phyloP scores from a whole-genome alignment of 768 basidiomycete genomes.

The Tulasnella sp. region DNA sequence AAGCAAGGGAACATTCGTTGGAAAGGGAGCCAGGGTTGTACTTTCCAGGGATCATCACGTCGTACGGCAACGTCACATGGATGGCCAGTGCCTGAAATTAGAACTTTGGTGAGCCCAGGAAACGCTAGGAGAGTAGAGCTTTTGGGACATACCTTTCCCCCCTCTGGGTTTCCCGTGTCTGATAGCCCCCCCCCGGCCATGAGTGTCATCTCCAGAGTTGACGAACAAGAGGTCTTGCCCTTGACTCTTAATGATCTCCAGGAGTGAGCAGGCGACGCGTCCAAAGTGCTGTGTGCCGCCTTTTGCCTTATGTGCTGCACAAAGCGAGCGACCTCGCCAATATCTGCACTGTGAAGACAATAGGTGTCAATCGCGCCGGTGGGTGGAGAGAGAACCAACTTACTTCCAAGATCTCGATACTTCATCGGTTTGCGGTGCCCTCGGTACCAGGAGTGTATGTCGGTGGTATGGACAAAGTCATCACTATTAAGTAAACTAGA shows the following conservation, averaged over 20 bases:
- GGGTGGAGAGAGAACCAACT: neutral
- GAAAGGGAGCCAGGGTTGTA: neutral
- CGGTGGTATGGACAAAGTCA: constrained; percentile 16
- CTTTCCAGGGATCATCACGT: constrained; percentile 19
- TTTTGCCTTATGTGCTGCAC: constrained; percentile 2
- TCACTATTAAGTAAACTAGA: too few species aligned
- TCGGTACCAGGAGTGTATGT: constrained; percentile 21
- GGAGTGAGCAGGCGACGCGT: neutral
- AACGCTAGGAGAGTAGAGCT: neutral
- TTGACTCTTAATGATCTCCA: neutral
- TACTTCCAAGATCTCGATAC: neutral
- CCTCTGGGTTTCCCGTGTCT: neutral
- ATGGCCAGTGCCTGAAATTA: neutral
- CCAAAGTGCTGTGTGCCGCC: neutral
- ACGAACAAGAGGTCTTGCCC: constrained; percentile 8
- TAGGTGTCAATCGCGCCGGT: neutral
- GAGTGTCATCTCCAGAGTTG: constrained; percentile 19
- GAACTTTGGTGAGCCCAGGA: neutral
- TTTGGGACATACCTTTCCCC: neutral
- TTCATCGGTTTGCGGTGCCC: constrained; percentile 6
- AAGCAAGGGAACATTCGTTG: neutral
- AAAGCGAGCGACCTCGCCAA: constrained; percentile 15
- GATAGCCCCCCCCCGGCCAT: constrained; percentile 18
- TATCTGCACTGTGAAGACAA: constrained; percentile 6
- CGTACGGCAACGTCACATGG: constrained; percentile 6